Evolutionary conservation across 495 filamentous ascomycete genomes (phyloP), one percentile per base, ranked within the genome.

Genomic region (Aspergillus panamensis): DNA sequence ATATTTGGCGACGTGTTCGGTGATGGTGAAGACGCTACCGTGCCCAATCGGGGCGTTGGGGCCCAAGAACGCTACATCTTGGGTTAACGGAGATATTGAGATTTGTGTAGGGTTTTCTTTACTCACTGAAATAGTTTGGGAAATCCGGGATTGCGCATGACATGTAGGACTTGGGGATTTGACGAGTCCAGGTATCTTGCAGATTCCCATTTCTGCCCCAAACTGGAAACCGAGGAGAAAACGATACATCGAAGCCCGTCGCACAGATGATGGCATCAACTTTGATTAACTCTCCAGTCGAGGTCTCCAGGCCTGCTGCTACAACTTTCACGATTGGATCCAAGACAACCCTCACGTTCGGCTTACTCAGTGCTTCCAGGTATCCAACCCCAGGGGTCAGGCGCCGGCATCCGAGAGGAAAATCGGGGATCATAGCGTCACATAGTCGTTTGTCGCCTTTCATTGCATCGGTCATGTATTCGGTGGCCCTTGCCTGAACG

Each of bases 341-440:
- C 53, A 64, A 66, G 54, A 81, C 69, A 47, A 82, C 75, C 10
- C 72, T 60, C 7, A 80, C 76, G 58, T 88, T 86, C 4, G 68
- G 62, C 10, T 66, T 47, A 8, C 51, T 54, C 30, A 79, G 54
- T 2, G 78, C 70, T 50, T 79, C 62, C 8, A 78, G 57, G 19
- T 69, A 73, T 6, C 74, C 75, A 30, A 66, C 58, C 2, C 71
- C 70, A 3, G 78, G 78, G 7, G 73, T 74, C 3, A 70, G 70
- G 10, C 78, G 70, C 49, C 71, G 70, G 50, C 76, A 79, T 2
- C 74, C 75, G 40, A 77, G 63, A 19, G 58, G 59, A 60, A 67
- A 79, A 3, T 64, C 39, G 0, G 75, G 76, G n/a, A 73, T 73
- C 1, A 35, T n/a, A n/a, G n/a, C n/a, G n/a, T n/a, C n/a, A n/a